Base-by-base conservation (phyloP, 768 basidiomycete genomes). In the Phlebiopsis gigantea region DNA sequence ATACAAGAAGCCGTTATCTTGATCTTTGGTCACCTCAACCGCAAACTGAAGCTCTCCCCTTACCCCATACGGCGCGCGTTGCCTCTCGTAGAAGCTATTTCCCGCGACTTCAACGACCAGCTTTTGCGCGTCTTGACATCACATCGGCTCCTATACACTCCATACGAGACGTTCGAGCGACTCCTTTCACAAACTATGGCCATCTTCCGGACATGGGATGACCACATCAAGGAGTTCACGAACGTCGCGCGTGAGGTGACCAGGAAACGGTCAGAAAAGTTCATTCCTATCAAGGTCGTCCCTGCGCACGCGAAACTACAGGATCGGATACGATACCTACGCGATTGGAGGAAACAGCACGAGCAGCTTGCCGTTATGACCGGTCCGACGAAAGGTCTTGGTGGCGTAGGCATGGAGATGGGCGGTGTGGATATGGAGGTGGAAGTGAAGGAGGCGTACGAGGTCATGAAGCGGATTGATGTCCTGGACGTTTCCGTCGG, bases 341-440 rank as follows among this genome's bases (percentile, higher is more conserved):
- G 89, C 55, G 91, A 91, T 45, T 98, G 96, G 88, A 77, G 95
- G 66, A 93, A 97, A 69, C 94, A 97, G 68, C 97, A 99, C 65
- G 93, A 98, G 68, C 96, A 99, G 73, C 76, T 99, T 22, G 90
- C 92, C 5, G 89, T 95, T 42, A 98, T 98, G 94, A 98, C 96
- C 0, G 90, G 89, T 1, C 95, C 94, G 24, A 93, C 92, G 34
- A 91, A 90, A 65, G 94, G 93, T 2, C 72, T 95, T 17, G 84
- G 83, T 3, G 77, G 84, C 34, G 78, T 84, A 6, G 85, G 88
- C 3, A 80, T 84, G 65, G 87, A 92, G 58, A 82, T 90, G 15
- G 87, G 89, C 1, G 93, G 92, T 2, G 88, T 98, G 80, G 93
- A 98, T 66, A 97, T 98, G 95, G 94, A 95, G 68, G 93, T 93